Percentiles rank a stretch among this genome's conserved stretches.
These are phyloP conservation scores for Pleoardoris graminearum DNA, from an alignment of 2,329 filamentous ascomycete species.

Conservation along the genomic window DNA sequence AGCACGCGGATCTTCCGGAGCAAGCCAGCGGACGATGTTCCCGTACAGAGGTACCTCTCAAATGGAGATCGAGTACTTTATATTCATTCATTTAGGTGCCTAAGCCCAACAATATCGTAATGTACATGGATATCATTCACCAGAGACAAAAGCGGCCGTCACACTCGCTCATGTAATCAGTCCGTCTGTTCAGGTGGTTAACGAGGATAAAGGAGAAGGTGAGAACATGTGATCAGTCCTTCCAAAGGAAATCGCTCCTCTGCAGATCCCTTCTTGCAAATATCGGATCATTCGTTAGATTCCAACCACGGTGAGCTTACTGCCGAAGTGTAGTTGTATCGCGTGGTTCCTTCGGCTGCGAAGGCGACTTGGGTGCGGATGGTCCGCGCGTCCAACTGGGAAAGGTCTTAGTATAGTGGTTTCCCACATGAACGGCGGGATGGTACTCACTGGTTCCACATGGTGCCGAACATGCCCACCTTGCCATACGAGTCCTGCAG, in stretches of 20 bases:
- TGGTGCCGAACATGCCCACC: slow-evolving; percentile 34
- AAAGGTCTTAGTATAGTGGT: slow-evolving; percentile 14
- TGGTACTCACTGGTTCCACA: slow-evolving; percentile 41
- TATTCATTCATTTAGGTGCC: too few relatives aligned
- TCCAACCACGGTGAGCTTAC: slow-evolving; percentile 14
- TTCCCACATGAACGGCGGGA: background rate
- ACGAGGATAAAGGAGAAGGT: too few relatives aligned
- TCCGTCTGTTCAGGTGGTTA: background rate
- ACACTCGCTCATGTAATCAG: background rate
- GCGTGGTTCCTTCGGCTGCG: slow-evolving; percentile 22
- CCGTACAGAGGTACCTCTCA: too few relatives aligned
- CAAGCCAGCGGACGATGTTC: too few relatives aligned
- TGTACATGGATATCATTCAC: too few relatives aligned
- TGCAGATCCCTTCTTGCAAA: slow-evolving; percentile 11
- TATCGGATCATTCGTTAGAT: slow-evolving; percentile 14
- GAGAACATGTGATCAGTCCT: slow-evolving; percentile 17
- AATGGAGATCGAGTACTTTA: too few relatives aligned
- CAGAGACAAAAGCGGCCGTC: too few relatives aligned
- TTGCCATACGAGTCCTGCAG: slow-evolving; percentile 41
- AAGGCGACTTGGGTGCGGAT: slow-evolving; percentile 4
- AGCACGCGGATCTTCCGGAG: too few relatives aligned
- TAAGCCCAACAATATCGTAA: background rate
- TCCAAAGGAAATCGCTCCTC: slow-evolving; percentile 21
- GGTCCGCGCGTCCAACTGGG: slow-evolving; percentile 41
- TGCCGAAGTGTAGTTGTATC: slow-evolving; percentile 33